These are phyloP conservation scores for Daedalea quercina DNA, from an alignment of 768 basidiomycete genomes.

Conservation along the genomic window DNA sequence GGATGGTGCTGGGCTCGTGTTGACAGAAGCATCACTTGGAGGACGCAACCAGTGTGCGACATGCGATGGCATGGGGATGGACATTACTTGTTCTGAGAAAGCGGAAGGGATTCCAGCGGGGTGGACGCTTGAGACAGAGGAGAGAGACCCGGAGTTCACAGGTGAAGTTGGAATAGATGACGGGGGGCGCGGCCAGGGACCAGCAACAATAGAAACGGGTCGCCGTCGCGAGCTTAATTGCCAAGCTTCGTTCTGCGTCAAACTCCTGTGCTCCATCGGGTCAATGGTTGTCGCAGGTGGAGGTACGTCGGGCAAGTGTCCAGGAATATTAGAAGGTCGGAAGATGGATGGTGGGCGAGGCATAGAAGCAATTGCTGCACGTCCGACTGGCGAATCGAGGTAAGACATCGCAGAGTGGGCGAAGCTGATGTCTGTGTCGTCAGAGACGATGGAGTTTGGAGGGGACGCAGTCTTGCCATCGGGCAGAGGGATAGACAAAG, in stretches of 20 bases:
- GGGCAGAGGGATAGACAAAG: conserved; percentile 5
- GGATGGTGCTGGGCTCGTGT: conserved; percentile 13
- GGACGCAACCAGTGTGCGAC: conserved; percentile 1
- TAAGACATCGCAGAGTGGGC: conserved; percentile 18
- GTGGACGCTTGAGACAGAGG: conserved; percentile 6
- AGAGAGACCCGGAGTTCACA: not conserved
- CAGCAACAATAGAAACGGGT: conserved; percentile 15
- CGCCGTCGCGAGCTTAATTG: conserved; percentile 3
- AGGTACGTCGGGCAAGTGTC: not conserved
- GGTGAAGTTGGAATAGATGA: conserved; percentile 19
- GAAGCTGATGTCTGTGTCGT: conserved; percentile 18
- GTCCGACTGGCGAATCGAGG: conserved; percentile 20
- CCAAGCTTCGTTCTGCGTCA: not conserved
- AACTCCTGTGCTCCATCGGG: not conserved
- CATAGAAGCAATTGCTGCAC: conserved; percentile 13
- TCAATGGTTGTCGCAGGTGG: not conserved
- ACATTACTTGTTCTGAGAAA: too few relatives aligned
- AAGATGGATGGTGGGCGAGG: conserved; percentile 1
- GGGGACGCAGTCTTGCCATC: conserved; percentile 1
- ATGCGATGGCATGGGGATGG: conserved; percentile 7
- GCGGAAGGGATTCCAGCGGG: not conserved
- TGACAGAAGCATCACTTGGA: conserved; percentile 9
- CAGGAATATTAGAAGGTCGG: not conserved
- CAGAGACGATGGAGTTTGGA: conserved; percentile 5
- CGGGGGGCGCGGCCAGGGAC: conserved; percentile 21